Evolutionary conservation across 169 alveolate genomes (phyloP).

Genomic region (Plasmodium berghei): DNA sequence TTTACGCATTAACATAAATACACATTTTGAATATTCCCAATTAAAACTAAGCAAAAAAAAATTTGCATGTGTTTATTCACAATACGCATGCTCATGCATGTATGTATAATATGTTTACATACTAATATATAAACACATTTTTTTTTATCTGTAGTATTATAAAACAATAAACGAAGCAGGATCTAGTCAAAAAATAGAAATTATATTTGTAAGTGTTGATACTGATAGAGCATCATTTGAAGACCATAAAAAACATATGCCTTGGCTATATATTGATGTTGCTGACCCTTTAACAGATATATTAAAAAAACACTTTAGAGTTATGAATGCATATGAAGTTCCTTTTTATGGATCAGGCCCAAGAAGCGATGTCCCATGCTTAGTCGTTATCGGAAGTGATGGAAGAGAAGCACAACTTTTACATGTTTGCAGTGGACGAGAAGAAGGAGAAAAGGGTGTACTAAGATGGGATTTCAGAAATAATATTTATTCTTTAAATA

Average conservation of each 20-base stretch:
- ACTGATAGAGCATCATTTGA: constrained; percentile 67
- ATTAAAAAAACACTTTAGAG: constrained; percentile 79
- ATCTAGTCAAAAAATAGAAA: constrained; percentile 80
- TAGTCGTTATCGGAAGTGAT: constrained; percentile 83
- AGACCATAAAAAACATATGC: constrained; percentile 80
- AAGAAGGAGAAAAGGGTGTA: constrained; percentile 83
- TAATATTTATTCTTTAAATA: constrained; percentile 53
- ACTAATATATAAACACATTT: neutral
- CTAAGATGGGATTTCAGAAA: constrained; percentile 78
- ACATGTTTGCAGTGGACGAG: constrained; percentile 82
- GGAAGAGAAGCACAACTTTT: constrained; percentile 83
- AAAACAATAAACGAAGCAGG: constrained; percentile 83
- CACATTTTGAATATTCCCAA: too few species aligned
- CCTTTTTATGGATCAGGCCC: constrained; percentile 79
- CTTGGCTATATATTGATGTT: constrained; percentile 80
- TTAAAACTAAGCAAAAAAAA: neutral
- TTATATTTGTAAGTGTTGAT: constrained; percentile 80
- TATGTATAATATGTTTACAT: neutral
- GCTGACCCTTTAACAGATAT: constrained; percentile 80
- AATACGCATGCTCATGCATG: neutral
- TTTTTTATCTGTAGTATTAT: constrained; percentile 70
- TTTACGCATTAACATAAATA: too few species aligned
- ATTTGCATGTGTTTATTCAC: neutral
- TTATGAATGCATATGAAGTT: constrained; percentile 62
- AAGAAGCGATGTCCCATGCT: constrained; percentile 79